Conservation (phyloP, 192 early-diverging fungal species). For the Coemansia sp. region DNA sequence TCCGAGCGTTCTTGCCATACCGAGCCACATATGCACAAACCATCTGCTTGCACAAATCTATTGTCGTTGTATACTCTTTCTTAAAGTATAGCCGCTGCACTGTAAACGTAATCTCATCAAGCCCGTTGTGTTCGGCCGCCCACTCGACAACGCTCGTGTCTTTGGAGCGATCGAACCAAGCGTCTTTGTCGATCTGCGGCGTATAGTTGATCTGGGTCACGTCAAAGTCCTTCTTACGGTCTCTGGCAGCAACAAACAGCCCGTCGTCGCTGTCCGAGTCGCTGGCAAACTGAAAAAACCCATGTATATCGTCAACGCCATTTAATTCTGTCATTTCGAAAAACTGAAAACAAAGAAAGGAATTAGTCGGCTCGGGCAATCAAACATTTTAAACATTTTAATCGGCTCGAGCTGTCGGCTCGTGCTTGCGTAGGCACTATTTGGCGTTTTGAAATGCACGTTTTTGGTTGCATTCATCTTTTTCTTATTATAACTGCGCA, state of each 20-base stretch:
- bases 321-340: constrained; percentile 12
- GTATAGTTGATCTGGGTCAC: constrained; percentile 30
- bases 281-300: constrained; percentile 54
- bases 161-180: constrained; percentile 35
- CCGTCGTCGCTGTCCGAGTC: constrained; percentile 41
- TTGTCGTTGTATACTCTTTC: constrained; percentile 4
- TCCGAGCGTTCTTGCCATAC: constrained; percentile 8
- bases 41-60: constrained; percentile 25
- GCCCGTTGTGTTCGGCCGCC: constrained; percentile 20
- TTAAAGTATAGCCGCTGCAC: constrained; percentile 40
- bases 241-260: constrained; percentile 29
- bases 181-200: constrained; percentile 39
- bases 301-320: constrained; percentile 35
- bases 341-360: background rate
- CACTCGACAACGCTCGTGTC: constrained; percentile 6
- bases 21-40: constrained; percentile 8
- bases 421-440: background rate
- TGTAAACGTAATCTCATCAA: constrained; percentile 41
- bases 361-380: background rate
- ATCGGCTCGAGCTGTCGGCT: background rate
- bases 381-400: no score
- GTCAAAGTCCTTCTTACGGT: constrained; percentile 30
- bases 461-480: constrained; percentile 1
- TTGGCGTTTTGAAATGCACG: background rate
- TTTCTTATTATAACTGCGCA: background rate